Conservation (phyloP, 73 alveolate genomes). For the Symbiodinium pilosum region DNA sequence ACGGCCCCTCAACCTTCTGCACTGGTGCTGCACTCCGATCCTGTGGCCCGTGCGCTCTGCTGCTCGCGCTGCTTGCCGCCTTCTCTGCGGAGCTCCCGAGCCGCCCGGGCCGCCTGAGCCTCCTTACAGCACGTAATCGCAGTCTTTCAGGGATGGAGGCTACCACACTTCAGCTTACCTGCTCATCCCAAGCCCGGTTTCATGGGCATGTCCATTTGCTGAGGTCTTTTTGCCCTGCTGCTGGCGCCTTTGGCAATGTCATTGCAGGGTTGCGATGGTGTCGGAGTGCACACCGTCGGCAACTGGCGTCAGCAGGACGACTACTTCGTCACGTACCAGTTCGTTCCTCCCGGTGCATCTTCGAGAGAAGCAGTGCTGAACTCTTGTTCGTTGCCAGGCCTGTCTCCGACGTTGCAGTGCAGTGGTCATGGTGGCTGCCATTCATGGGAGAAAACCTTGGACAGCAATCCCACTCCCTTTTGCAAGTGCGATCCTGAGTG, state of each 20-base stretch:
- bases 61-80: not conserved
- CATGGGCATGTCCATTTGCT: no score
- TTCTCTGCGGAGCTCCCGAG: no score
- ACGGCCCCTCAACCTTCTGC: constrained; percentile 93
- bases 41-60: not conserved
- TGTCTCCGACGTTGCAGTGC: constrained; percentile 83
- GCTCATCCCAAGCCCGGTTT: no score
- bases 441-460: constrained; percentile 55
- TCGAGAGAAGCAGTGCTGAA: constrained; percentile 70
- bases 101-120: no score
- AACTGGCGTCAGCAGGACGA: constrained; percentile 69
- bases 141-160: no score
- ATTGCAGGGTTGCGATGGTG: constrained; percentile 44
- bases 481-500: constrained; percentile 76
- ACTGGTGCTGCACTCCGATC: constrained; percentile 67
- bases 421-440: constrained; percentile 87
- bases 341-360: constrained; percentile 83
- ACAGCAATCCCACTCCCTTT: constrained; percentile 47
- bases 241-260: not conserved
- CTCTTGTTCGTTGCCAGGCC: constrained; percentile 52
- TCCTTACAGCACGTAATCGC: no score
- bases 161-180: no score
- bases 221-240: not conserved
- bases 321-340: constrained; percentile 43
- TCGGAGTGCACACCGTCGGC: constrained; percentile 21